Evolutionary conservation across 2,329 filamentous ascomycete species (phyloP).

Genomic region (Aspergillaceae sp.): DNA sequence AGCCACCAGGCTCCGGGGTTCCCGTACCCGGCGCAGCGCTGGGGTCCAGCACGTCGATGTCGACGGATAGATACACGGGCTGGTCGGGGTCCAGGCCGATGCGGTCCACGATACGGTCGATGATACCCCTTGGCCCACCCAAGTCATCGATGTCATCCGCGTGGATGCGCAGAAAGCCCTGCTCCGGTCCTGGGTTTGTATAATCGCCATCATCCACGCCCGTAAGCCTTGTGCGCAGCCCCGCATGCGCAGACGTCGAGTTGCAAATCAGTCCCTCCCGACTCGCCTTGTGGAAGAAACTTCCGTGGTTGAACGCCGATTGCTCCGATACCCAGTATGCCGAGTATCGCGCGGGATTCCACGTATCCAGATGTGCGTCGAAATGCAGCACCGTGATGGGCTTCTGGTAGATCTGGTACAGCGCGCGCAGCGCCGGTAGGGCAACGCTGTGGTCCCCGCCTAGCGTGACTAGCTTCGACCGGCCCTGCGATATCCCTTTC

Average conservation of each 20-base stretch:
- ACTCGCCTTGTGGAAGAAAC: slow-evolving; percentile 83
- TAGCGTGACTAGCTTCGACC: slow-evolving; percentile 55
- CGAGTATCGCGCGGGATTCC: slow-evolving; percentile 71
- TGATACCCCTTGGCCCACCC: slow-evolving; percentile 57
- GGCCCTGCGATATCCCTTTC: slow-evolving; percentile 26
- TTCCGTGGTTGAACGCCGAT: slow-evolving; percentile 75
- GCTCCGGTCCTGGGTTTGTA: slow-evolving; percentile 58
- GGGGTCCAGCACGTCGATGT: slow-evolving; percentile 75
- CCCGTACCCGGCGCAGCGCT: slow-evolving; percentile 66
- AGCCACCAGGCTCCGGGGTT: slow-evolving; percentile 82
- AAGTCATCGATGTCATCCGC: slow-evolving; percentile 82
- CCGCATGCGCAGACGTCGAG: slow-evolving; percentile 68
- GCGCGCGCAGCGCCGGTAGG: slow-evolving; percentile 59
- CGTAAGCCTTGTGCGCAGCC: slow-evolving; percentile 67
- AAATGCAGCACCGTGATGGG: slow-evolving; percentile 66
- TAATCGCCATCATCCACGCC: slow-evolving; percentile 59
- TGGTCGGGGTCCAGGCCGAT: slow-evolving; percentile 58
- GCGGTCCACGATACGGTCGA: slow-evolving; percentile 59
- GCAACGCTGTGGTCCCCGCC: slow-evolving; percentile 67
- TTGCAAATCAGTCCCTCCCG: slow-evolving; percentile 73
- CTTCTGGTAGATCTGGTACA: slow-evolving; percentile 53
- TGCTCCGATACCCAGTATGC: slow-evolving; percentile 64
- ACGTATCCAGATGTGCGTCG: slow-evolving; percentile 74
- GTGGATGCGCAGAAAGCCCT: slow-evolving; percentile 73
- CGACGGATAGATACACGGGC: slow-evolving; percentile 72